Evolutionary conservation across 202 grass and related monocot species (phyloP).

Genomic region (Setaria viridis): DNA sequence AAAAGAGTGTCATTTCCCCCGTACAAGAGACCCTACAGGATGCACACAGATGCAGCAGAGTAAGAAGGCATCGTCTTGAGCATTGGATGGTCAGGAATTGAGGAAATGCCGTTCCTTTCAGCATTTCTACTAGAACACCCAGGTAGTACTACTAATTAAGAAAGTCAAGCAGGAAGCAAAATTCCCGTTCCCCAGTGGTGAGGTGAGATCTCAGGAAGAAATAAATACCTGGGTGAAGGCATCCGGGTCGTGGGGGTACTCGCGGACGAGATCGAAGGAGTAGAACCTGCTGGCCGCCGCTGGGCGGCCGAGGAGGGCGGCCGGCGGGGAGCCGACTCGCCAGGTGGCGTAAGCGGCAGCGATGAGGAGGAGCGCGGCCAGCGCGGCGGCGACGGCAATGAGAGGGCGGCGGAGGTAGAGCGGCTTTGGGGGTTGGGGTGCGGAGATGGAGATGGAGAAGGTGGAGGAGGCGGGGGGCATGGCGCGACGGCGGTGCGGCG

Average conservation of each 20-base stretch:
- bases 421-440: not conserved
- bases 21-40: slow-evolving; percentile 76
- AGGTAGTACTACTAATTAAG: not conserved
- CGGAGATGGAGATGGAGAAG: not conserved
- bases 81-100: not conserved
- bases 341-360: slow-evolving; percentile 42
- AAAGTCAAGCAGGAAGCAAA: not conserved
- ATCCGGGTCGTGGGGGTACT: slow-evolving; percentile 82
- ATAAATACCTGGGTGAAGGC: slow-evolving; percentile 84
- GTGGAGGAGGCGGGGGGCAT: slow-evolving; percentile 49
- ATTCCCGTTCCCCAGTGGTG: not conserved
- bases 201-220: slow-evolving; percentile 3
- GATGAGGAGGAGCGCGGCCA: slow-evolving; percentile 57
- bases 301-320: slow-evolving; percentile 34
- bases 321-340: slow-evolving; percentile 16
- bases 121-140: not conserved
- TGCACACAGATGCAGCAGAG: slow-evolving; percentile 10
- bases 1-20: slow-evolving; percentile 81
- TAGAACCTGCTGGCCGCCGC: slow-evolving; percentile 51
- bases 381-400: slow-evolving; percentile 22
- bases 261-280: slow-evolving; percentile 76
- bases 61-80: not conserved
- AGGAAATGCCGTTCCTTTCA: not conserved
- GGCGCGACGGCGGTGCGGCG: slow-evolving; percentile 32
- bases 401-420: slow-evolving; percentile 29